Conservation (phyloP, 192 early-diverging fungal genomes). For the Backusella psychrophila region DNA sequence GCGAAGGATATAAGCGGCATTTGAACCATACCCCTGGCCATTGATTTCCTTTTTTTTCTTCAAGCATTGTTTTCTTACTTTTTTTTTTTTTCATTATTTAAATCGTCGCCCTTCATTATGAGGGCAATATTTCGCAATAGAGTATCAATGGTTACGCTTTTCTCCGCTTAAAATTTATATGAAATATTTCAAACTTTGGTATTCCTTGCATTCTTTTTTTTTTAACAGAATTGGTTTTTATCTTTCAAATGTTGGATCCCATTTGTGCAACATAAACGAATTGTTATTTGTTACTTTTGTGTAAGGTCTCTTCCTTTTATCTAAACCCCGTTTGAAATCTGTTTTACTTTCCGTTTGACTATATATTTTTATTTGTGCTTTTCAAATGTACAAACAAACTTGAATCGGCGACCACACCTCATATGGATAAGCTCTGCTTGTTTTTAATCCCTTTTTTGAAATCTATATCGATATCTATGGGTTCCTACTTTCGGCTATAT, state of each 20-base stretch:
- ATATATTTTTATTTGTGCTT: not conserved
- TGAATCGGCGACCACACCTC: not conserved
- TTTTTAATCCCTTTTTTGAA: not conserved
- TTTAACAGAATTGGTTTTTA: not conserved
- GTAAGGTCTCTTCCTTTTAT: not conserved
- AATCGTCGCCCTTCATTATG: not conserved
- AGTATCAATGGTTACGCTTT: not conserved
- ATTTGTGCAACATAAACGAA: not conserved
- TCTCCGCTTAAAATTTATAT: not conserved
- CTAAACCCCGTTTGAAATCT: constrained; percentile 2
- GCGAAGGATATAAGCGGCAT: not conserved
- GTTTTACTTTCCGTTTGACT: not conserved
- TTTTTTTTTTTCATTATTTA: not conserved
- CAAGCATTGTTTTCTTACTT: not conserved
- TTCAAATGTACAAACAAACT: not conserved
- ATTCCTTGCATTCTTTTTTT: not conserved
- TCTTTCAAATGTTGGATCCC: not conserved
- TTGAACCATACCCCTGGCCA: not conserved
- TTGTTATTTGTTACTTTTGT: not conserved
- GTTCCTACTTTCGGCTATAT: not conserved
- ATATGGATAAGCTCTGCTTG: not conserved
- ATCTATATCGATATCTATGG: not conserved
- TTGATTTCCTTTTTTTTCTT: not conserved
- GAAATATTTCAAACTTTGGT: not conserved
- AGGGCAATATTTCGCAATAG: not conserved